These are phyloP conservation scores for Boeremia lycopersici DNA, from an alignment of 2,329 filamentous ascomycete species.

Conservation along the genomic window DNA sequence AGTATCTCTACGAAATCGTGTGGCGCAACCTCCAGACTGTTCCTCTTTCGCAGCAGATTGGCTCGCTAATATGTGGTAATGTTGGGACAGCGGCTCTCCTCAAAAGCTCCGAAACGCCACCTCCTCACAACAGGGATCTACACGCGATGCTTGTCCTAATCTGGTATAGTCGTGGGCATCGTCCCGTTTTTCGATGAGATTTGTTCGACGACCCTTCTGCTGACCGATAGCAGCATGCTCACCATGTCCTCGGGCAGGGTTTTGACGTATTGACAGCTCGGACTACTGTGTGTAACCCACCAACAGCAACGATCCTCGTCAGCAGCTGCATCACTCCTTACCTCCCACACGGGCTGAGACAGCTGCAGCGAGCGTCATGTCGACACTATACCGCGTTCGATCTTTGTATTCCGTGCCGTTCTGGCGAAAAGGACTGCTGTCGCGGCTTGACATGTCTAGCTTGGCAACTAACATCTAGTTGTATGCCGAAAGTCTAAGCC, in stretches of 20 bases:
- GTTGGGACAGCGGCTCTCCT: conserved; percentile 36
- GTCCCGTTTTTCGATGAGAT: conserved; percentile 24
- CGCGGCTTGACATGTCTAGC: conserved; percentile 12
- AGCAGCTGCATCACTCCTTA: conserved; percentile 20
- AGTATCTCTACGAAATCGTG: not conserved
- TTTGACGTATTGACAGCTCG: conserved; percentile 21
- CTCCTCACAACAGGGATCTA: conserved; percentile 3
- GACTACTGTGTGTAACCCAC: conserved; percentile 19
- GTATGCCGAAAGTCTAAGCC: not conserved
- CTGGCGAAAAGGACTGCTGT: conserved; percentile 6
- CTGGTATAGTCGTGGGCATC: conserved; percentile 24
- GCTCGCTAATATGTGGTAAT: conserved; percentile 15
- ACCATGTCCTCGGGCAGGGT: conserved; percentile 5
- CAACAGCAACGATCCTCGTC: conserved; percentile 11
- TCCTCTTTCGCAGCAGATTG: not conserved
- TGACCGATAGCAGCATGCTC: conserved; percentile 18
- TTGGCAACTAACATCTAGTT: not conserved
- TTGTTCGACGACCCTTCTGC: conserved; percentile 21
- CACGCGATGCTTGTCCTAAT: conserved; percentile 13
- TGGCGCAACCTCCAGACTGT: not conserved
- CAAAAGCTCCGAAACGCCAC: conserved; percentile 30
- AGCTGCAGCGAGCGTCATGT: conserved; percentile 22
- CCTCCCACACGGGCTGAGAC: conserved; percentile 20
- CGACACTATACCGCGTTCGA: conserved; percentile 23
- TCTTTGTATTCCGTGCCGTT: conserved; percentile 16